These are phyloP conservation scores for Podospora pseudoanserina DNA, from an alignment of 495 filamentous ascomycete species.

Conservation along the genomic window DNA sequence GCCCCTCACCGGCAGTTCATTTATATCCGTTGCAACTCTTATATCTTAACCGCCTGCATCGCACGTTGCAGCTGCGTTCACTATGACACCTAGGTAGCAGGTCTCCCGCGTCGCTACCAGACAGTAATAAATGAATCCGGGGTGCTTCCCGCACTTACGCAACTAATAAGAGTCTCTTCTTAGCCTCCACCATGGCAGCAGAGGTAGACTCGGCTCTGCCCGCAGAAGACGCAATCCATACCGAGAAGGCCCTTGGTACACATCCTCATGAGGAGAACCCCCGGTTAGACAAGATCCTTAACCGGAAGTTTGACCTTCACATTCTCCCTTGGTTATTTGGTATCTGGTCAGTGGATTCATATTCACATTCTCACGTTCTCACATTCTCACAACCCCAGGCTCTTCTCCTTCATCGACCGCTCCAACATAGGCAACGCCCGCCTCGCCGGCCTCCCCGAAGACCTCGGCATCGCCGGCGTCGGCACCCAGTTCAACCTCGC, in stretches of 20 bases:
- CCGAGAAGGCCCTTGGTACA: slow-evolving; percentile 9
- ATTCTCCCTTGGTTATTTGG: slow-evolving; percentile 50
- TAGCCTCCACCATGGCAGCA: not conserved
- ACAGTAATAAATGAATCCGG: not conserved
- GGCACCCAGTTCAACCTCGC: slow-evolving; percentile 45
- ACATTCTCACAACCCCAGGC: slow-evolving; percentile 14
- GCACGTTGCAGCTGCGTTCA: not conserved
- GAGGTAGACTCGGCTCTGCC: not conserved
- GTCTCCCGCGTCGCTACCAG: not conserved
- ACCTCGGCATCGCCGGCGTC: slow-evolving; percentile 36
- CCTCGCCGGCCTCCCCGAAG: slow-evolving; percentile 42
- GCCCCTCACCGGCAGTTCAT: slow-evolving; percentile 20
- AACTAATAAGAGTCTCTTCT: not conserved
- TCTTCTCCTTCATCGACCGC: slow-evolving; percentile 53
- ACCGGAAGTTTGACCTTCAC: slow-evolving; percentile 35
- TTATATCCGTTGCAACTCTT: slow-evolving; percentile 1
- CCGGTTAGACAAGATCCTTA: slow-evolving; percentile 16
- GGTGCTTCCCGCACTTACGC: too few species aligned
- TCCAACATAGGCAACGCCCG: slow-evolving; percentile 50
- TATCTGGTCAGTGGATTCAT: slow-evolving; percentile 34
- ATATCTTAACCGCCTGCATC: not conserved
- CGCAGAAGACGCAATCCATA: slow-evolving; percentile 1
- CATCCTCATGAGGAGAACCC: slow-evolving; percentile 11
- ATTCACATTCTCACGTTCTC: not conserved
- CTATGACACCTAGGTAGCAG: not conserved